Conservation (phyloP, 2,329 filamentous ascomycete genomes). For the Hymenotorrendiella dingleyae region DNA sequence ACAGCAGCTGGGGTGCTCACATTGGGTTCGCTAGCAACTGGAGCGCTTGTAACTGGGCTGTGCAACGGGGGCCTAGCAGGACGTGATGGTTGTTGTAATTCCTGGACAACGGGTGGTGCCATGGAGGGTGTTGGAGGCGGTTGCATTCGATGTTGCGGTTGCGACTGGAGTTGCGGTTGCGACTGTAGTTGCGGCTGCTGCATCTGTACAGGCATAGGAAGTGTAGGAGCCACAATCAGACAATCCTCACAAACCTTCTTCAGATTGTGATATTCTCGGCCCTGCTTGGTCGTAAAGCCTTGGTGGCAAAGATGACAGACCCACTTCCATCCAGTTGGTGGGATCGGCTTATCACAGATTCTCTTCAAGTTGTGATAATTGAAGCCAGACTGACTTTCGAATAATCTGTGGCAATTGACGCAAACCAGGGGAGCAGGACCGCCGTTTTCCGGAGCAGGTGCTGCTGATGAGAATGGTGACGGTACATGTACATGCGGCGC, state of each 20-base stretch:
- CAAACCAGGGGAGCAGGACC: constrained; percentile 2
- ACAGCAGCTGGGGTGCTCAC: background rate
- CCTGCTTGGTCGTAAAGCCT: constrained; percentile 21
- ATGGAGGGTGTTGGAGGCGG: background rate
- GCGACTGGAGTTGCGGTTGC: background rate
- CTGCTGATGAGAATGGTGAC: background rate
- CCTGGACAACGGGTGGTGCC: background rate
- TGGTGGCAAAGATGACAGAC: constrained; percentile 15
- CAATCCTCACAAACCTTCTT: constrained; percentile 8
- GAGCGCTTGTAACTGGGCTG: background rate
- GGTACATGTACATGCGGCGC: no score
- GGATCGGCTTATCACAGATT: constrained; percentile 12
- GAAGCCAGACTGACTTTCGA: constrained; percentile 5
- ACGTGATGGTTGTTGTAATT: no score
- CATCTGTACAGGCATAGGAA: background rate
- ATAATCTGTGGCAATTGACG: background rate
- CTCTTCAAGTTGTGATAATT: constrained; percentile 16
- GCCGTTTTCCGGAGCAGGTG: background rate
- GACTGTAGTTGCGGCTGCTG: background rate
- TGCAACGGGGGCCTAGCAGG: background rate
- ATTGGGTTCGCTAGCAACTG: background rate
- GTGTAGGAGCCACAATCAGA: constrained; percentile 1
- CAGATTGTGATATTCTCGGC: constrained; percentile 16
- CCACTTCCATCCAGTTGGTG: constrained; percentile 14
- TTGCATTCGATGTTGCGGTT: background rate